Evolutionary conservation across 768 basidiomycete genomes (phyloP).

Genomic region (Russula griseocarnosa): DNA sequence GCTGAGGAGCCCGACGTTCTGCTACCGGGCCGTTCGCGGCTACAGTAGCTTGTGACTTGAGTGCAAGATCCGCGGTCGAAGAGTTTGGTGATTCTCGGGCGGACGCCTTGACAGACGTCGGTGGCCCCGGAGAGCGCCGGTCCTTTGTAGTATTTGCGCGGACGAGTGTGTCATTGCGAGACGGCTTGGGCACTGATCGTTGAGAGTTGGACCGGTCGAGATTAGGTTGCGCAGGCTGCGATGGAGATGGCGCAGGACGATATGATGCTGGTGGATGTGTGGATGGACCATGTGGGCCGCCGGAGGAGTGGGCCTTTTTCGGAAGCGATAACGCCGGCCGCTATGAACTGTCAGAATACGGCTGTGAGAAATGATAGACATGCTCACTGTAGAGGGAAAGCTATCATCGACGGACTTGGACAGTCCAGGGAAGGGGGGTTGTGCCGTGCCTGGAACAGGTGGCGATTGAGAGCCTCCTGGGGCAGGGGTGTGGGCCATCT

Average conservation of each 20-base stretch:
- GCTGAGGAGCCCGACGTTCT: slow-evolving; percentile 37
- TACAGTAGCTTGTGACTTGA: slow-evolving; percentile 8
- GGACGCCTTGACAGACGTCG: slow-evolving; percentile 29
- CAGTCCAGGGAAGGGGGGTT: slow-evolving; percentile 23
- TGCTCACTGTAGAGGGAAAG: slow-evolving; percentile 55
- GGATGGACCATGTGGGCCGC: slow-evolving; percentile 4
- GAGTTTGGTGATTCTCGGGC: slow-evolving; percentile 20
- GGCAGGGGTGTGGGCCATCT: slow-evolving; percentile 52
- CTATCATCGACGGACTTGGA: slow-evolving; percentile 46
- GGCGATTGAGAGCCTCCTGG: slow-evolving; percentile 29
- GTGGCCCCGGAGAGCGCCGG: slow-evolving; percentile 43
- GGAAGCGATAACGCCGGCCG: slow-evolving; percentile 42
- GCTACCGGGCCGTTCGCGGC: not conserved
- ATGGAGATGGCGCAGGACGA: slow-evolving; percentile 74
- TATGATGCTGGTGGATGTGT: slow-evolving; percentile 51
- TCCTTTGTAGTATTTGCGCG: slow-evolving; percentile 70
- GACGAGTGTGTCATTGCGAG: slow-evolving; percentile 39
- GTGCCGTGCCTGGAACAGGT: slow-evolving; percentile 17
- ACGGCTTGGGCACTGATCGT: slow-evolving; percentile 52
- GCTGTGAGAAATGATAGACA: slow-evolving; percentile 4
- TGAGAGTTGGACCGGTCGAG: slow-evolving; percentile 89
- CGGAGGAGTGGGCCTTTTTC: slow-evolving; percentile 34
- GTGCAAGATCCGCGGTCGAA: slow-evolving; percentile 22
- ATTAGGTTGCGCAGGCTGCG: slow-evolving; percentile 55
- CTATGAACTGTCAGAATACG: slow-evolving; percentile 29